Evolutionary conservation across 306 rosid genomes (phyloP), one percentile per base, ranked within the genome.

Genomic region (Quercus agrifolia): DNA sequence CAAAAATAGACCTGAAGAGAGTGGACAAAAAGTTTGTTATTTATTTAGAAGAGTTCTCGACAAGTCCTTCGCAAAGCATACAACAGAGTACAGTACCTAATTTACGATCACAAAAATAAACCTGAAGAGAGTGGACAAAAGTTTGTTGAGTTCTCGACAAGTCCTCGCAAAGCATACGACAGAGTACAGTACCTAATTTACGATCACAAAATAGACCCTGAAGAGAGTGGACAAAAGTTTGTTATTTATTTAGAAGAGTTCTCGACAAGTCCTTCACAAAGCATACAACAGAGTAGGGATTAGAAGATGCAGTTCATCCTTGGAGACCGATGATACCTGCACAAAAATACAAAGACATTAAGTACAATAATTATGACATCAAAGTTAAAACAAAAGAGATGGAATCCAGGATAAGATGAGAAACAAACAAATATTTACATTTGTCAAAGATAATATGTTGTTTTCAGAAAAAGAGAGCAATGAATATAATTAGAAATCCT

Each of bases 301-400:
- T 51, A 78, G 76, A 38, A 46, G 38, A 20, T 27, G 30, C 1
- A 21, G 54, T 77, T 89, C 89, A 96, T 56, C 94, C 97, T 85
- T 93, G 97, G 75, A 96, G 88, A 51, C 99, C 98, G 70, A 96
- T 93, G 61, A 94, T 79, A 52, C 97, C 98, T 94, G 81, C 51
- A 82, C 72, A 52, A 52, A 23, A 51, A 46, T n/a, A 51, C 15
- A 20, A 23, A 38, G 52, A 23, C 7, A 78, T 18, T 5, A 74
- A 74, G 35, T 54, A 55, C 51, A 13, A 12, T 49, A 10, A 49
- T 17, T 12, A 49, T 56, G 25, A 64, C 41, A 67, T 51, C 61
- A 8, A 41, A 41, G 46, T 8, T 8, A 8, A 70, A 41, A 12
- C 4, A 19, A 62, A 64, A 55, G 70, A 59, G 52, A 27, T 9